Base-by-base conservation (phyloP, 306 rosid genomes). In the Vigna radiata region DNA sequence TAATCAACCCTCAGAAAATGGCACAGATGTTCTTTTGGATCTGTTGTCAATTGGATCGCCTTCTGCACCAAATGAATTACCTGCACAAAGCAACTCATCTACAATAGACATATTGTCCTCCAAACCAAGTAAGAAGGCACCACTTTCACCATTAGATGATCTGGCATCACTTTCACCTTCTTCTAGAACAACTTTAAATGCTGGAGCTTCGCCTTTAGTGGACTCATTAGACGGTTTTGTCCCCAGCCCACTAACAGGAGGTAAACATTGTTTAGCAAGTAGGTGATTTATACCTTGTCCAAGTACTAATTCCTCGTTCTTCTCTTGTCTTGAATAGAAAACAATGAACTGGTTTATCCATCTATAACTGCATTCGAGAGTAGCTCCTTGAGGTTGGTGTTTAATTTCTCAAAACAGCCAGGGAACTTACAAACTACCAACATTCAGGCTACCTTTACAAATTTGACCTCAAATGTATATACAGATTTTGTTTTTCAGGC, bases 401-500 rank as follows among this genome's bases (percentile, higher is more conserved):
- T 93, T 77, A 85, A 79, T 84, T 89, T 93, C 88, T 93, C 93
- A 2, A 90, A 93, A 86, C 75, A 81, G 67, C 79, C 90, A 71
- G 93, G 87, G 77, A 89, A 81, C 82, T 83, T 87, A 52, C 97
- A 93, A 75, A 85, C 90, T 39, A 89, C 93, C 12, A 62, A 71
- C 61, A 84, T 90, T 36, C 82, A 82, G 70, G 97, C 97, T 68
- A 86, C 91, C 53, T 89, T 90, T 62, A 88, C 84, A 2, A 93
- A 93, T 81, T 84, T 90, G 84, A 80, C 97, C 46, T 44, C 88
- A 19, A 82, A 67, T 70, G 52, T 50, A 74, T 89, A 83, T 74
- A 19, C 92, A 59, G 90, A 88, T 84, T 90, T 93, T 79, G 83
- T 90, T 87, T 93, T 93, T 73, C 97, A 90, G 89, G 96, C 97